Percentiles rank a stretch among this genome's conserved stretches.
Evolutionary conservation across 2,329 filamentous ascomycete species (phyloP).

Genomic region (Epichloe scottii): DNA sequence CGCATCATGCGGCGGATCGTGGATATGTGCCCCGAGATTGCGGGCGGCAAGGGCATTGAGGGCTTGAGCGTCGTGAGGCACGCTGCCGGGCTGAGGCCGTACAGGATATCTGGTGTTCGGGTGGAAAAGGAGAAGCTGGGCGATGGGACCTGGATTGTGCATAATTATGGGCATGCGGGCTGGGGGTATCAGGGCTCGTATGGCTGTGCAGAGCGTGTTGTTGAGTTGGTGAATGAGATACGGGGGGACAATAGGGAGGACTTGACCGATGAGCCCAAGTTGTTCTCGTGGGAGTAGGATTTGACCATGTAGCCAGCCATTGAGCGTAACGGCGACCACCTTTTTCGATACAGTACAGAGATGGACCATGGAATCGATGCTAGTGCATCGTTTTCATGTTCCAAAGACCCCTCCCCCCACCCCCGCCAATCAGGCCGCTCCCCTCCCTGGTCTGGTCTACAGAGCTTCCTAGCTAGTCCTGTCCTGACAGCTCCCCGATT

Average conservation of each 20-base stretch:
- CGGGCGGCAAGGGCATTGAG: conserved; percentile 54
- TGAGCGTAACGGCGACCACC: no score
- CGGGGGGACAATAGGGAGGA: conserved; percentile 16
- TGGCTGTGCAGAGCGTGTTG: conserved; percentile 55
- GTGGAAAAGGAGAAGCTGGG: conserved; percentile 46
- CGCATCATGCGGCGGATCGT: conserved; percentile 76
- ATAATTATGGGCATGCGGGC: conserved; percentile 69
- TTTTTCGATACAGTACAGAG: no score
- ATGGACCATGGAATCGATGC: no score
- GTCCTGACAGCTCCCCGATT: background rate
- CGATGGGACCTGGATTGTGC: conserved; percentile 54
- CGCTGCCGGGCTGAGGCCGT: conserved; percentile 69
- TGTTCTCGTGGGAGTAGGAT: conserved; percentile 15
- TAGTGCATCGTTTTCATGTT: no score
- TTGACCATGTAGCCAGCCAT: no score
- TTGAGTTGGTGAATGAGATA: conserved; percentile 55
- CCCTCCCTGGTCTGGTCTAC: no score
- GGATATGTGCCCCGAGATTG: conserved; percentile 50
- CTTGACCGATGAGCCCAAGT: conserved; percentile 16
- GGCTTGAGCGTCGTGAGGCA: conserved; percentile 66
- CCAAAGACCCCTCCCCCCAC: no score
- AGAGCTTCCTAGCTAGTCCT: no score
- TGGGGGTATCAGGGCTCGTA: conserved; percentile 64
- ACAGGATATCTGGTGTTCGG: conserved; percentile 59
- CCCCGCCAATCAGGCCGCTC: no score